Evolutionary conservation across 78 protist species (phyloP), one percentile per base, ranked within the genome.

Genomic region (Goniomonas avonlea): DNA sequence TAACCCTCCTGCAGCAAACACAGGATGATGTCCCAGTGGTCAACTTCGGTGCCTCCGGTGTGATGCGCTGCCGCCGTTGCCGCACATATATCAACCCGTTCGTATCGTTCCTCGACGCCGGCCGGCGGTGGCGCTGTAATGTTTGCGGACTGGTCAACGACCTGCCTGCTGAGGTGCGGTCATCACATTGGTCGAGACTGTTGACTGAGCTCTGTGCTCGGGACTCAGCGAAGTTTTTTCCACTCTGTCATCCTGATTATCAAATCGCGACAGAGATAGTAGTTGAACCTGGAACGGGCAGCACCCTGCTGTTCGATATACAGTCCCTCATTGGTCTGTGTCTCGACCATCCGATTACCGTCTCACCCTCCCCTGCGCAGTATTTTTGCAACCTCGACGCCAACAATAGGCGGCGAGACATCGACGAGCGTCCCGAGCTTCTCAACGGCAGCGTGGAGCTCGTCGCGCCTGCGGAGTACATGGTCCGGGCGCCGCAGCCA

Each of bases 301-400:
- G n/a, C n/a, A n/a, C n/a, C n/a, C n/a, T n/a, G n/a, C n/a, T n/a
- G n/a, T n/a, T n/a, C n/a, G n/a, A n/a, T n/a, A n/a, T n/a, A n/a
- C n/a, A n/a, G n/a, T n/a, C n/a, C n/a, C n/a, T n/a, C n/a, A n/a
- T n/a, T n/a, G n/a, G n/a, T n/a, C n/a, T n/a, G n/a, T n/a, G n/a
- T n/a, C n/a, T n/a, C n/a, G n/a, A n/a, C n/a, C n/a, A n/a, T n/a
- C n/a, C n/a, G n/a, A n/a, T n/a, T n/a, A n/a, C n/a, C n/a, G n/a
- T n/a, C n/a, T n/a, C n/a, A n/a, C n/a, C n/a, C n/a, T n/a, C n/a
- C n/a, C n/a, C n/a, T 9, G 31, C 37, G 3, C 66, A 82, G 37
- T 89, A 89, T 83, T 83, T 58, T 41, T 77, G 85, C 84, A 50
- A 50, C 25, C 82, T 85, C 39, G 93, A 89, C 69, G 60, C 56